Evolutionary conservation across 805 yeast species (phyloP).

Genomic region (Wickerhamiella vanderwaltii): DNA sequence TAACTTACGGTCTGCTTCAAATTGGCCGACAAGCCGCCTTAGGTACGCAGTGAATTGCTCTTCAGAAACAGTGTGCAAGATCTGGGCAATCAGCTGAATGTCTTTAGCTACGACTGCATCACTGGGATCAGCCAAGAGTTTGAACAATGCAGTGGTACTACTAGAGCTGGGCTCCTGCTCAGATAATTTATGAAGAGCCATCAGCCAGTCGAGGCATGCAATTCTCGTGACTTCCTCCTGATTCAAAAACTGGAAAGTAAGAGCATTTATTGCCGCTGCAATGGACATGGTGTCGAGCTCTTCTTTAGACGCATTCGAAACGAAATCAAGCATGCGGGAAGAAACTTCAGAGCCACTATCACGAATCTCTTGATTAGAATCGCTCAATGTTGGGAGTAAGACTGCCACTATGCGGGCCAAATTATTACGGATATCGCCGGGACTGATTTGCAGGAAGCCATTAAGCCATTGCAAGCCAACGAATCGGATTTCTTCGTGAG

Average conservation of each 20-base stretch:
- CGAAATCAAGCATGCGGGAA: constrained; percentile 41
- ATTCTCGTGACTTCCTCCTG: constrained; percentile 72
- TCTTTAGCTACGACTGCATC: constrained; percentile 69
- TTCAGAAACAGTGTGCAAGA: constrained; percentile 60
- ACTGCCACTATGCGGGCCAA: constrained; percentile 65
- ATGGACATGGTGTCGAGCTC: constrained; percentile 32
- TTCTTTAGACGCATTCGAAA: constrained; percentile 29
- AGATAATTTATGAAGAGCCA: constrained; percentile 54
- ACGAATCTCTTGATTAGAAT: constrained; percentile 36
- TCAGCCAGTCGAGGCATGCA: constrained; percentile 82
- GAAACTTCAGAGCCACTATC: constrained; percentile 48
- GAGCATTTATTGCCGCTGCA: constrained; percentile 51
- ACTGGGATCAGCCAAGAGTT: constrained; percentile 60
- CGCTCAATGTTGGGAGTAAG: constrained; percentile 50
- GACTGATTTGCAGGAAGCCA: constrained; percentile 57
- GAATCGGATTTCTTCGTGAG: constrained; percentile 63
- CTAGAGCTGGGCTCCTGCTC: constrained; percentile 39
- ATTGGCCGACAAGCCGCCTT: constrained; percentile 53
- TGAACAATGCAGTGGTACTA: constrained; percentile 64
- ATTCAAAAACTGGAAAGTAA: constrained; percentile 58
- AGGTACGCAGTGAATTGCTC: constrained; percentile 65
- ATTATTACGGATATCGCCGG: constrained; percentile 59
- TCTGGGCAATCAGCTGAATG: constrained; percentile 56
- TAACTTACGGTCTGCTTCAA: constrained; percentile 55
- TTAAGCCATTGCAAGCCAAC: constrained; percentile 77